phyloP scores from a whole-genome alignment of 805 yeast genomes.

The Nakazawaea pomicola region DNA sequence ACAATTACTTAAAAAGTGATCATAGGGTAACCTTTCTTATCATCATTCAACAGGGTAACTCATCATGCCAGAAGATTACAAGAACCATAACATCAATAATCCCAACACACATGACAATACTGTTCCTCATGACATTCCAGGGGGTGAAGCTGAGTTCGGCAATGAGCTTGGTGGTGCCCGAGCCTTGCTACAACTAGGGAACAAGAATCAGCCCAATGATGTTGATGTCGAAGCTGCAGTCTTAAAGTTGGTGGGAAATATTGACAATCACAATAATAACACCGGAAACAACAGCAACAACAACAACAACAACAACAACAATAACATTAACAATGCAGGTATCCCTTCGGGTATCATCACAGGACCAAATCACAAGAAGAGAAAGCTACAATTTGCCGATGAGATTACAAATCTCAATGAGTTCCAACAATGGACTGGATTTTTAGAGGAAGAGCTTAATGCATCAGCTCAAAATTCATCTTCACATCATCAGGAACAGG shows the following conservation, averaged over 20 bases:
- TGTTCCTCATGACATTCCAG: not conserved
- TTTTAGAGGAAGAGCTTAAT: conserved; percentile 35
- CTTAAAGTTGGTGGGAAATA: conserved; percentile 65
- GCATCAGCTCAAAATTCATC: conserved; percentile 5
- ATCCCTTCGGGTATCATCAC: conserved; percentile 3
- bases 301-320: conserved; percentile 3
- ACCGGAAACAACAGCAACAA: not conserved
- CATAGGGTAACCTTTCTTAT: conserved; percentile 11
- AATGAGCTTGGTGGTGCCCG: conserved; percentile 24
- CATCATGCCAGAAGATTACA: conserved; percentile 5
- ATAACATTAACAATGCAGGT: conserved; percentile 4
- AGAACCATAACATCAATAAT: conserved; percentile 4
- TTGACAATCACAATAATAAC: conserved; percentile 25
- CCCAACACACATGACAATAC: not conserved
- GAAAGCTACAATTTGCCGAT: conserved; percentile 30
- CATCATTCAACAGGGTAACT: conserved; percentile 19
- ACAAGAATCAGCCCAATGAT: conserved; percentile 13
- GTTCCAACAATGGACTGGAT: conserved; percentile 52
- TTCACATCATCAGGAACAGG: conserved; percentile 8
- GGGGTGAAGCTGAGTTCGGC: conserved; percentile 11
- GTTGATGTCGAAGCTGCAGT: conserved; percentile 74
- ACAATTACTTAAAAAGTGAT: too few species aligned
- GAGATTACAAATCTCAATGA: conserved; percentile 41
- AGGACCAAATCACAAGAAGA: conserved; percentile 17
- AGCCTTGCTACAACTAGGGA: conserved; percentile 22